These are phyloP conservation scores for Diutina mesorugosa DNA, from an alignment of 1,139 yeast genomes.

Conservation along the genomic window DNA sequence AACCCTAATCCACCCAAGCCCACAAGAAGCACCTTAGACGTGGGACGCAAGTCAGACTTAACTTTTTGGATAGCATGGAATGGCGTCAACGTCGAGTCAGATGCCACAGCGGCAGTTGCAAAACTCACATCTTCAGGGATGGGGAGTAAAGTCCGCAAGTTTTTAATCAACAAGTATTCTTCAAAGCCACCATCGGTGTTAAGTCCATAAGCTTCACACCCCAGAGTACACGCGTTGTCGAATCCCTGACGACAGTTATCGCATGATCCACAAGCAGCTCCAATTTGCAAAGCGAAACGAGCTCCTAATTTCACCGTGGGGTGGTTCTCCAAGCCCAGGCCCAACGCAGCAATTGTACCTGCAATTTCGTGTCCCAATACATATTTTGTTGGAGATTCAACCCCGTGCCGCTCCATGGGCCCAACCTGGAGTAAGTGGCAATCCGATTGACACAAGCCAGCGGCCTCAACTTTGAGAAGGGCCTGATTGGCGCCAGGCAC, in stretches of 20 bases:
- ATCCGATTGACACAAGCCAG: slow-evolving; percentile 42
- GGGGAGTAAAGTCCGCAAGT: slow-evolving; percentile 23
- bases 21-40: slow-evolving; percentile 26
- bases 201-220: slow-evolving; percentile 23
- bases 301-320: not conserved
- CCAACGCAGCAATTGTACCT: slow-evolving; percentile 13
- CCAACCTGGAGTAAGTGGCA: slow-evolving; percentile 27
- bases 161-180: slow-evolving; percentile 26
- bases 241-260: not conserved
- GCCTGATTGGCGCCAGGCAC: slow-evolving; percentile 23
- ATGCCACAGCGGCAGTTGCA: slow-evolving; percentile 36
- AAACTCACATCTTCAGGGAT: slow-evolving; percentile 35
- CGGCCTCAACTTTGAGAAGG: slow-evolving; percentile 35
- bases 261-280: not conserved
- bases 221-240: not conserved
- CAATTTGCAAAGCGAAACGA: not conserved
- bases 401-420: slow-evolving; percentile 4
- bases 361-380: slow-evolving; percentile 50
- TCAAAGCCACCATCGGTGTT: slow-evolving; percentile 39
- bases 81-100: slow-evolving; percentile 39
- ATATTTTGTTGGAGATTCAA: slow-evolving; percentile 15
- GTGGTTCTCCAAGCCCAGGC: slow-evolving; percentile 5
- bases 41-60: slow-evolving; percentile 17
- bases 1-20: slow-evolving; percentile 42
- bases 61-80: slow-evolving; percentile 36